A percentile compares a stretch with the other conserved stretches of the same genome.
Evolutionary conservation across 768 basidiomycete species (phyloP).

Genomic region (Rubroboletus satanas): DNA sequence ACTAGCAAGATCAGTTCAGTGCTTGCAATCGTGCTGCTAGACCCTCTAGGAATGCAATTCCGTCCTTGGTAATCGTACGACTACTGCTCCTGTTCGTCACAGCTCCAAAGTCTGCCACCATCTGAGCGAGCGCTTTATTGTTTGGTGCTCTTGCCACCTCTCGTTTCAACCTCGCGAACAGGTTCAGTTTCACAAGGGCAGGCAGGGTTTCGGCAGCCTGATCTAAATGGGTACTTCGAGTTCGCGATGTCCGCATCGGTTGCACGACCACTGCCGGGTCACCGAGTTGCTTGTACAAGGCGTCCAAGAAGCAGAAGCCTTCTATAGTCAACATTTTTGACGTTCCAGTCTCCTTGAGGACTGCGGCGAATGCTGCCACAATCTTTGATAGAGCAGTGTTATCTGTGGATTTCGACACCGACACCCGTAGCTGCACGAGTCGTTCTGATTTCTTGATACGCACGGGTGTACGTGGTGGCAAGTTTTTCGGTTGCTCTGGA

Average conservation of each 20-base stretch:
- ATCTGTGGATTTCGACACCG: conserved; percentile 45
- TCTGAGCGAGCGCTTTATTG: conserved; percentile 55
- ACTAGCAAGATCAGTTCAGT: conserved; percentile 10
- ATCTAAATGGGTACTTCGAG: conserved; percentile 40
- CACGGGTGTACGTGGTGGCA: conserved; percentile 29
- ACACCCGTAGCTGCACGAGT: conserved; percentile 45
- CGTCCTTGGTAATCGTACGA: conserved; percentile 75
- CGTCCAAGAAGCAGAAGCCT: conserved; percentile 66
- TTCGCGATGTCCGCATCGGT: conserved; percentile 48
- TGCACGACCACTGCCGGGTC: conserved; percentile 58
- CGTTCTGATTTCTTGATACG: conserved; percentile 44
- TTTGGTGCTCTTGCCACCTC: conserved; percentile 50
- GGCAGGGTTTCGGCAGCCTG: conserved; percentile 40
- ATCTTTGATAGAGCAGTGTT: conserved; percentile 51
- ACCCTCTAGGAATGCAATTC: conserved; percentile 63
- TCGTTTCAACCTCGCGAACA: conserved; percentile 52
- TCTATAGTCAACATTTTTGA: conserved; percentile 67
- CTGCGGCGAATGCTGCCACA: conserved; percentile 58
- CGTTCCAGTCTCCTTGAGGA: conserved; percentile 56
- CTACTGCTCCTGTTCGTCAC: conserved; percentile 67
- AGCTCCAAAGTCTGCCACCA: conserved; percentile 68
- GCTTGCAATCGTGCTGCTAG: conserved; percentile 50
- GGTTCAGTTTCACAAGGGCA: conserved; percentile 53
- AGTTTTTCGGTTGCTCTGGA: conserved; percentile 13
- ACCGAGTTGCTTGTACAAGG: conserved; percentile 64